Conservation (phyloP, 2,329 filamentous ascomycete species). For the Ceratocystiopsis sp. region DNA sequence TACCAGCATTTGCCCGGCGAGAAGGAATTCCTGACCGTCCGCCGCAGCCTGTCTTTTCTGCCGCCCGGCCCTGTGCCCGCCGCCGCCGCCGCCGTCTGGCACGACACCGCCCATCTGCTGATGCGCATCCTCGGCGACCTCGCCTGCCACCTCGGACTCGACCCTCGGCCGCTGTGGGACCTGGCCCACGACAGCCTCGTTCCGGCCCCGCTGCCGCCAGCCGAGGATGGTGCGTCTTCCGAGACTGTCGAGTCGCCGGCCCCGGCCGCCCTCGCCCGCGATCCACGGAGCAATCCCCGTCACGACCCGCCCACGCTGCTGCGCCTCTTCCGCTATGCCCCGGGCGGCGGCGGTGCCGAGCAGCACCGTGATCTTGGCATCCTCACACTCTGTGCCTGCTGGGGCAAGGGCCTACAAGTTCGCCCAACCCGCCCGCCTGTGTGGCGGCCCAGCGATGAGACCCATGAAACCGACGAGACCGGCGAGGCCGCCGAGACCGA, state of each 20-base stretch:
- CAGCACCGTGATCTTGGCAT: slow-evolving; percentile 11
- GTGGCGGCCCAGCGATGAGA: too few species aligned
- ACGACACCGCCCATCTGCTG: slow-evolving; percentile 9
- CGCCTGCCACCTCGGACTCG: slow-evolving; percentile 5
- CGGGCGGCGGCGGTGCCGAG: slow-evolving; percentile 10
- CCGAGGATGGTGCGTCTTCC: too few species aligned
- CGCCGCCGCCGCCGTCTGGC: slow-evolving; percentile 6
- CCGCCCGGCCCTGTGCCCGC: slow-evolving; percentile 1
- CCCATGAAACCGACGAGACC: not conserved
- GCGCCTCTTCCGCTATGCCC: slow-evolving; percentile 11
- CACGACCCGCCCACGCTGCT: slow-evolving; percentile 11
- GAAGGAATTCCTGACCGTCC: slow-evolving; percentile 11
- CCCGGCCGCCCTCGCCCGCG: too few species aligned
- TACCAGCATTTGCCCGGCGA: slow-evolving; percentile 8
- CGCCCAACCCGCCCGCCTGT: not conserved
- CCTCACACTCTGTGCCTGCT: slow-evolving; percentile 10
- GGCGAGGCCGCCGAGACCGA: too few species aligned
- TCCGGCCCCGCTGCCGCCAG: not conserved
- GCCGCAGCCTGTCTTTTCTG: slow-evolving; percentile 8
- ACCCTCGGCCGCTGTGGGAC: slow-evolving; percentile 6
- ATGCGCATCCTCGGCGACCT: slow-evolving; percentile 11
- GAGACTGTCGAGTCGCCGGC: too few species aligned
- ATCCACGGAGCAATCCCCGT: not conserved
- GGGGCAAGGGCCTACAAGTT: slow-evolving; percentile 11
- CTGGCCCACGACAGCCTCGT: slow-evolving; percentile 8